Percentiles rank a stretch among this genome's conserved stretches.
phyloP scores from a whole-genome alignment of 306 rosid species.

The Trifolium pratense region DNA sequence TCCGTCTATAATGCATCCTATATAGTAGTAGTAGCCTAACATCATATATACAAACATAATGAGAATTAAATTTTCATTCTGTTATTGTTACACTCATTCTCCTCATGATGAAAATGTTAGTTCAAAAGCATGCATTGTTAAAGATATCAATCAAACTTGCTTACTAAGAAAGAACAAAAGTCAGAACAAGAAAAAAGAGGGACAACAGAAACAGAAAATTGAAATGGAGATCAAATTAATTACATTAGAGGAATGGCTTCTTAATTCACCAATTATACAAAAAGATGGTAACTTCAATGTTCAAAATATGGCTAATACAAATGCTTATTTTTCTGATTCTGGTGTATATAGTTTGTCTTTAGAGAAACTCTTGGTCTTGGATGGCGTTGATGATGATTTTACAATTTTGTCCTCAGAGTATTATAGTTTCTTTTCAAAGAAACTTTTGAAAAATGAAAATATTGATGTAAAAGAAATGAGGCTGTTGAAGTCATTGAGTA shows the following conservation, averaged over 20 bases:
- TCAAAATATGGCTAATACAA: slow-evolving; percentile 13
- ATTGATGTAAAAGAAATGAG: slow-evolving; percentile 41
- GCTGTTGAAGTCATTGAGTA: slow-evolving; percentile 31
- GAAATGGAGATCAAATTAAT: not conserved
- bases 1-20: not conserved
- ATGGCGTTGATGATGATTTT: slow-evolving; percentile 10
- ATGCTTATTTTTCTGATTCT: slow-evolving; percentile 6
- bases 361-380: slow-evolving; percentile 33
- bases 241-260: slow-evolving; percentile 50
- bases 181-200: slow-evolving; percentile 22
- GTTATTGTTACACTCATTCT: not conserved
- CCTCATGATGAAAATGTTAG: not conserved
- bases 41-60: not conserved
- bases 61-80: slow-evolving; percentile 1
- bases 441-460: slow-evolving; percentile 42
- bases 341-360: slow-evolving; percentile 33
- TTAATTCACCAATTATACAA: slow-evolving; percentile 36
- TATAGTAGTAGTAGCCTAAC: not conserved
- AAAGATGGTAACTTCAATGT: slow-evolving; percentile 9
- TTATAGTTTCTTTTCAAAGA: slow-evolving; percentile 24
- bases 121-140: slow-evolving; percentile 7
- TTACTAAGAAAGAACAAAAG: not conserved
- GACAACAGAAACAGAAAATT: no score
- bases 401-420: slow-evolving; percentile 1
- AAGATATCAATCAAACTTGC: not conserved